Evolutionary conservation across 805 yeast species (phyloP).

Genomic region (Sugiyamaella americana): DNA sequence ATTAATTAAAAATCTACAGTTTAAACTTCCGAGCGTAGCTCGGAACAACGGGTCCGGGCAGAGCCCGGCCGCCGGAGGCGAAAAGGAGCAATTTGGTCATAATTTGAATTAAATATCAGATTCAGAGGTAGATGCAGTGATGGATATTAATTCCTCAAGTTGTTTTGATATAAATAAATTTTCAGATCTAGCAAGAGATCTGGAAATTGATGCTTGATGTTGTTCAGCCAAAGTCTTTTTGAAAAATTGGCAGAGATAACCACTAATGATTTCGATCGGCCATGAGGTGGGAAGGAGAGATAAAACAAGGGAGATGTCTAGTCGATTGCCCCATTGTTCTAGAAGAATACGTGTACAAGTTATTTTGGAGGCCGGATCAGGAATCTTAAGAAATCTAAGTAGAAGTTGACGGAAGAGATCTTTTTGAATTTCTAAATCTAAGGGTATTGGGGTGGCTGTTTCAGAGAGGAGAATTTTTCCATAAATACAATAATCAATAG

Average conservation of each 20-base stretch:
- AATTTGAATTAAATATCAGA: neutral
- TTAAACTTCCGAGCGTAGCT: no score
- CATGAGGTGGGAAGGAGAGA: constrained; percentile 27
- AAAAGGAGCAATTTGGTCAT: no score
- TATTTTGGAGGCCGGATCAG: constrained; percentile 19
- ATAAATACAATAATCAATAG: constrained; percentile 30
- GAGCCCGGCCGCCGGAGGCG: no score
- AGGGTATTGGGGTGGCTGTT: neutral
- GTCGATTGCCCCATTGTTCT: constrained; percentile 25
- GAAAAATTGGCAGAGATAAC: constrained; percentile 16
- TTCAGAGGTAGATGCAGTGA: neutral
- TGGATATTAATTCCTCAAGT: neutral
- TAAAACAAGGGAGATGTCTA: constrained; percentile 28
- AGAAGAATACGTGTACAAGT: constrained; percentile 25
- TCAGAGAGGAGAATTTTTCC: constrained; percentile 20
- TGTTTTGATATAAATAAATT: constrained; percentile 3
- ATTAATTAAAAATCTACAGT: no score
- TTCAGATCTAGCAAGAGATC: constrained; percentile 3
- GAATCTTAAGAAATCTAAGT: constrained; percentile 22
- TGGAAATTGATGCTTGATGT: neutral
- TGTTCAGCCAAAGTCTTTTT: neutral
- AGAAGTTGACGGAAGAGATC: constrained; percentile 26
- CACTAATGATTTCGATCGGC: constrained; percentile 29
- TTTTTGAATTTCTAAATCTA: constrained; percentile 16
- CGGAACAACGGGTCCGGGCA: no score